phyloP scores from a whole-genome alignment of 2,329 filamentous ascomycete genomes.

The Xylaria sp. region DNA sequence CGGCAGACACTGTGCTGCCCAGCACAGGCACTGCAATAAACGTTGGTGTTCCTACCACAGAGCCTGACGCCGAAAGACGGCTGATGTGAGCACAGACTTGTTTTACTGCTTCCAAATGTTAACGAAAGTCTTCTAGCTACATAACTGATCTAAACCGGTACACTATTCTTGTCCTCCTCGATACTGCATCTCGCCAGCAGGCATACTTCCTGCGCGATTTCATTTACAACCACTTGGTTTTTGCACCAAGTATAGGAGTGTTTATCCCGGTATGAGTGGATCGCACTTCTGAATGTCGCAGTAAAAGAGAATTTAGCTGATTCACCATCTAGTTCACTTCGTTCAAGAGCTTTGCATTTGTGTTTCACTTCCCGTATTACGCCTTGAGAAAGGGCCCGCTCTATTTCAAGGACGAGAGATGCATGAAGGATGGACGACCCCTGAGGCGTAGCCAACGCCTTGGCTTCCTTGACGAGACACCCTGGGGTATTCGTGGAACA shows the following conservation, averaged over 20 bases:
- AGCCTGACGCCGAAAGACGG: constrained; percentile 30
- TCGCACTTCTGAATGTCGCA: neutral
- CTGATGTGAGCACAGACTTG: constrained; percentile 17
- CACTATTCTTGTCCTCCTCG: constrained; percentile 18
- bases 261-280: constrained; percentile 12
- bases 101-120: constrained; percentile 1
- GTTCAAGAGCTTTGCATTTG: constrained; percentile 25
- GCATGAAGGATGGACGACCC: constrained; percentile 12
- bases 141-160: constrained; percentile 23
- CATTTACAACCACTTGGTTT: constrained; percentile 22
- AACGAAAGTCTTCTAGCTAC: constrained; percentile 12
- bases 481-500: constrained; percentile 1
- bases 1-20: neutral
- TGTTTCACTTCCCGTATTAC: constrained; percentile 26
- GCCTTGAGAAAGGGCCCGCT: constrained; percentile 22
- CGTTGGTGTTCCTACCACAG: neutral
- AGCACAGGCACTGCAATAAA: neutral
- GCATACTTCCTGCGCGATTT: constrained; percentile 29
- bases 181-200: constrained; percentile 22
- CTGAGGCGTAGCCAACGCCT: constrained; percentile 20
- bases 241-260: constrained; percentile 19
- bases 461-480: constrained; percentile 25
- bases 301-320: neutral
- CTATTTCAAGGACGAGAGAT: constrained; percentile 10
- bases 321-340: constrained; percentile 14